Evolutionary conservation across 2,329 filamentous ascomycete genomes (phyloP).

Genomic region (Fusarium globosum): DNA sequence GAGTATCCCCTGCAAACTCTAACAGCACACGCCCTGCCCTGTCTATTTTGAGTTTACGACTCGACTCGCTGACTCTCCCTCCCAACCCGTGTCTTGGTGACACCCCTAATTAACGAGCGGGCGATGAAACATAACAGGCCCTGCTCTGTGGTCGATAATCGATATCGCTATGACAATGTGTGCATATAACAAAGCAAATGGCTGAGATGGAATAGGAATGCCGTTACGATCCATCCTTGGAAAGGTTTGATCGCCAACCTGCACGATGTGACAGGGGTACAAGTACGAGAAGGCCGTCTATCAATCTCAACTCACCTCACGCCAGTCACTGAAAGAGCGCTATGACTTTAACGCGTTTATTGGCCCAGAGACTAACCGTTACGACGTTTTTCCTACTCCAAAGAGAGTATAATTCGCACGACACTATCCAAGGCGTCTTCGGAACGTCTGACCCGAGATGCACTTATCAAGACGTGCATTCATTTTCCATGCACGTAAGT

Average conservation of each 20-base stretch:
- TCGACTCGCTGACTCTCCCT: background rate
- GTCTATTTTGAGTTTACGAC: background rate
- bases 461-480: slow-evolving; percentile 1
- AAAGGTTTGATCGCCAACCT: slow-evolving; percentile 12
- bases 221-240: background rate
- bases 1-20: slow-evolving; percentile 10
- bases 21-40: background rate
- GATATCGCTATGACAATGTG: slow-evolving; percentile 4
- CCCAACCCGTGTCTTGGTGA: background rate
- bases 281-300: background rate
- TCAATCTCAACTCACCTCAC: background rate
- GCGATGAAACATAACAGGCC: slow-evolving; percentile 3
- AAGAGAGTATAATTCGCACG: background rate
- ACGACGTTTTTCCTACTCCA: background rate
- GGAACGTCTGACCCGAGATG: background rate
- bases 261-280: slow-evolving; percentile 15
- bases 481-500: slow-evolving; percentile 11
- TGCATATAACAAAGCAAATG: background rate
- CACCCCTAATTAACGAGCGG: background rate
- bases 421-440: background rate
- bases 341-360: slow-evolving; percentile 4
- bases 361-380: background rate
- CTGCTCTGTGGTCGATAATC: background rate
- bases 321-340: slow-evolving; percentile 1
- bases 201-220: background rate